These are phyloP conservation scores for Rusavskia elegans DNA, from an alignment of 495 filamentous ascomycete genomes.

Conservation along the genomic window DNA sequence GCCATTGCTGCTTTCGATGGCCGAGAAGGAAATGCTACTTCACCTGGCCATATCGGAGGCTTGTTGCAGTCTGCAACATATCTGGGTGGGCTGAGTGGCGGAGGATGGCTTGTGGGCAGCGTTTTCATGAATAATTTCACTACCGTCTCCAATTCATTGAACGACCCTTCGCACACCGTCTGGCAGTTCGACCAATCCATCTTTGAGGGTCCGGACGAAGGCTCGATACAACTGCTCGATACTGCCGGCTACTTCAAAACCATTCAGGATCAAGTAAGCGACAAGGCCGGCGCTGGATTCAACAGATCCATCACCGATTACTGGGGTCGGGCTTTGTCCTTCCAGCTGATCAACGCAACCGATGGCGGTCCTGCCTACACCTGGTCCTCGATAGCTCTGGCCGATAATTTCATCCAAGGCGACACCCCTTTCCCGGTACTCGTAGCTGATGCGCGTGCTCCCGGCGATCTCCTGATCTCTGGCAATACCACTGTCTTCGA, in stretches of 20 bases:
- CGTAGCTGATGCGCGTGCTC: constrained; percentile 58
- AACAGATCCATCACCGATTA: constrained; percentile 73
- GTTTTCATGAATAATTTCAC: constrained; percentile 86
- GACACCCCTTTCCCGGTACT: constrained; percentile 69
- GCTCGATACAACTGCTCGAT: constrained; percentile 34
- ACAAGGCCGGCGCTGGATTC: constrained; percentile 57
- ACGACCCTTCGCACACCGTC: constrained; percentile 29
- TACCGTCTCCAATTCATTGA: constrained; percentile 46
- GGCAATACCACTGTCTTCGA: constrained; percentile 71
- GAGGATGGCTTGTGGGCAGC: constrained; percentile 75
- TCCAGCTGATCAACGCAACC: constrained; percentile 65
- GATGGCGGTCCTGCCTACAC: constrained; percentile 70
- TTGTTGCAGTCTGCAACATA: constrained; percentile 77
- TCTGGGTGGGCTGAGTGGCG: constrained; percentile 70
- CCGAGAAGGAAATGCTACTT: constrained; percentile 50
- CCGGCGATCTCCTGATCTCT: constrained; percentile 45
- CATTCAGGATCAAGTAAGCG: constrained; percentile 41
- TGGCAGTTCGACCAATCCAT: constrained; percentile 76
- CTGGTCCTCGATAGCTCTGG: constrained; percentile 69
- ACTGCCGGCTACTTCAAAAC: constrained; percentile 51
- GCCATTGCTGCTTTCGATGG: constrained; percentile 72
- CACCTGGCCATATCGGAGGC: constrained; percentile 60
- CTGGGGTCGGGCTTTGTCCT: constrained; percentile 61
- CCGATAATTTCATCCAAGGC: constrained; percentile 49
- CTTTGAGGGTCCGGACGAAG: constrained; percentile 43